phyloP scores from a whole-genome alignment of 768 basidiomycete species.

The Collybiopsis confluens region DNA sequence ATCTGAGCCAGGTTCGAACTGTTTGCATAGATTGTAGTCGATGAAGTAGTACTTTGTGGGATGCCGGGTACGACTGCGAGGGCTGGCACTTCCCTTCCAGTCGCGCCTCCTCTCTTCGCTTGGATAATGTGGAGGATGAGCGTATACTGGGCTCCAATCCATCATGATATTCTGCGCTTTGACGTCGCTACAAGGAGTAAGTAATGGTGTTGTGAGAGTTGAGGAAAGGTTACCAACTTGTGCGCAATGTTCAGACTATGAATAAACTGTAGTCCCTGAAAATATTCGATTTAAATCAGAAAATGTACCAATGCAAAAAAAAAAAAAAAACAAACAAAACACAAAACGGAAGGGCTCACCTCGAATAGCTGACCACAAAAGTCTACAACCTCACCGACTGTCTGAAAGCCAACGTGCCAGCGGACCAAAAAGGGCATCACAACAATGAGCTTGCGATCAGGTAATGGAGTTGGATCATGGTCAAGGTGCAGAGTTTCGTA shows the following conservation, averaged over 20 bases:
- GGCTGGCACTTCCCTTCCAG: slow-evolving; percentile 8
- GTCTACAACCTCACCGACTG: slow-evolving; percentile 30
- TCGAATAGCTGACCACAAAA: slow-evolving; percentile 28
- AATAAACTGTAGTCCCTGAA: slow-evolving; percentile 15
- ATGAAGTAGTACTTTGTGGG: slow-evolving; percentile 33
- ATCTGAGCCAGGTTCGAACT: slow-evolving; percentile 19
- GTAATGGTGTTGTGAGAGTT: neutral
- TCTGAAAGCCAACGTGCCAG: slow-evolving; percentile 26
- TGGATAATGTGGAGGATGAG: neutral
- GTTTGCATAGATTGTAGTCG: slow-evolving; percentile 32
- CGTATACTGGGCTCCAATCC: neutral
- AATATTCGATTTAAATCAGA: too few relatives aligned
- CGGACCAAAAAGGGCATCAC: slow-evolving; percentile 26
- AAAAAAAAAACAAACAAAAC: too few relatives aligned
- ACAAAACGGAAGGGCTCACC: too few relatives aligned
- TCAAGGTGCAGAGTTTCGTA: slow-evolving; percentile 17
- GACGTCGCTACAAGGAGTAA: neutral
- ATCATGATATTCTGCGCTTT: slow-evolving; percentile 1
- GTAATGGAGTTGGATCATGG: neutral
- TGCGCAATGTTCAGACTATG: slow-evolving; percentile 16
- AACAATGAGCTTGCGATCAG: slow-evolving; percentile 10
- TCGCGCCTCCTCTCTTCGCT: neutral
- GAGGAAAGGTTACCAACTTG: slow-evolving; percentile 7
- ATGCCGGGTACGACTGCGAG: slow-evolving; percentile 21
- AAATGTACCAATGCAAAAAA: too few relatives aligned